phyloP scores from a whole-genome alignment of 805 yeast genomes.

The Kregervanrija pseudodelftensis region DNA sequence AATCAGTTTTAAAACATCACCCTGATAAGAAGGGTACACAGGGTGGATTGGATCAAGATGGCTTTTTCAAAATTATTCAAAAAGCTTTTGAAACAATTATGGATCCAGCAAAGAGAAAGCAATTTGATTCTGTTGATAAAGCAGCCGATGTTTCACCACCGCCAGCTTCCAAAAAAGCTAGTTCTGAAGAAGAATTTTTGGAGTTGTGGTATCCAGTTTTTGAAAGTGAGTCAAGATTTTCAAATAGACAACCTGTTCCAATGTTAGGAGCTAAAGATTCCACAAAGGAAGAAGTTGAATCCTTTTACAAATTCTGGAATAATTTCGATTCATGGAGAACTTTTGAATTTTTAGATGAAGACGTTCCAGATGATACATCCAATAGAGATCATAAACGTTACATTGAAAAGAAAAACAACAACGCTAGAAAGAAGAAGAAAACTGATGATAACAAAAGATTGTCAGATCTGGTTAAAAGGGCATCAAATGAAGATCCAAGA shows the following conservation, averaged over 20 bases:
- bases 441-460: conserved; percentile 93
- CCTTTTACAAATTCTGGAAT: conserved; percentile 87
- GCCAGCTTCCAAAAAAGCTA: conserved; percentile 33
- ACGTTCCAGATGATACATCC: conserved; percentile 97
- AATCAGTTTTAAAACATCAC: conserved; percentile 92
- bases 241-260: conserved; percentile 88
- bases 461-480: conserved; percentile 80
- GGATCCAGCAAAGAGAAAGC: conserved; percentile 82
- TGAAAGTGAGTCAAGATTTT: conserved; percentile 84
- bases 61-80: conserved; percentile 95
- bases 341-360: conserved; percentile 97
- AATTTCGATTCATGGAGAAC: conserved; percentile 97
- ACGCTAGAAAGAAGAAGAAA: conserved; percentile 95
- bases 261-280: conserved; percentile 60
- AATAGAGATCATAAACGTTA: conserved; percentile 99
- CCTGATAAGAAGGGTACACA: conserved; percentile 95
- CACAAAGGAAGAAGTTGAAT: conserved; percentile 74
- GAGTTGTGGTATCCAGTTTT: conserved; percentile 92
- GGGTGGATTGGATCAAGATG: conserved; percentile 88
- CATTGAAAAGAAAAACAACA: conserved; percentile 94
- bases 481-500: conserved; percentile 88
- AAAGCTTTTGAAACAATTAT: conserved; percentile 88
- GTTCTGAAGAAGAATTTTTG: conserved; percentile 55
- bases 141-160: conserved; percentile 84
- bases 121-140: conserved; percentile 92